phyloP scores from a whole-genome alignment of 2,329 filamentous ascomycete species.

The Westerdykella ornata region DNA sequence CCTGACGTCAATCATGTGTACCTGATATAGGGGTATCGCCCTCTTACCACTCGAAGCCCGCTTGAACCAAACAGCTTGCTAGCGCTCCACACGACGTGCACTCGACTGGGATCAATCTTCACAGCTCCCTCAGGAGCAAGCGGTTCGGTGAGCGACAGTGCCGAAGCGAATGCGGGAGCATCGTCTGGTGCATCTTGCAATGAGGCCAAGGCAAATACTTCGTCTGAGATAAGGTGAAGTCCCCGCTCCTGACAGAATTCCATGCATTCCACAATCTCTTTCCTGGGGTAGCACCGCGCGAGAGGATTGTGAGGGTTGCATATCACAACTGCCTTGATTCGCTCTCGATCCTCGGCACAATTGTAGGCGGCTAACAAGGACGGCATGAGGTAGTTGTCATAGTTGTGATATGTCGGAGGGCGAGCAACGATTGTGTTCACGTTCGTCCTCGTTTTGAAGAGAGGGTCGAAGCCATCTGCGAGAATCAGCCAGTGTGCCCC shows the following conservation, averaged over 20 bases:
- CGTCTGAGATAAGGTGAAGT: constrained; percentile 27
- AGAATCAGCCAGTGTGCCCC: neutral
- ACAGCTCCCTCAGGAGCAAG: constrained; percentile 22
- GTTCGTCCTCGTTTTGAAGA: constrained; percentile 17
- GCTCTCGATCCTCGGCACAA: constrained; percentile 20
- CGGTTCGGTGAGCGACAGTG: constrained; percentile 23
- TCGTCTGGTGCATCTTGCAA: constrained; percentile 7
- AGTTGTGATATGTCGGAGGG: constrained; percentile 25
- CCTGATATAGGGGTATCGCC: neutral
- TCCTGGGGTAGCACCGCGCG: constrained; percentile 21
- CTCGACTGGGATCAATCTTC: constrained; percentile 28
- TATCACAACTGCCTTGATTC: constrained; percentile 27
- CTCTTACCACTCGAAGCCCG: constrained; percentile 23
- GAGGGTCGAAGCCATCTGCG: constrained; percentile 18
- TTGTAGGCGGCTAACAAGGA: constrained; percentile 28
- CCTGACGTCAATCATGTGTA: neutral
- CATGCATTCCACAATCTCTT: constrained; percentile 24
- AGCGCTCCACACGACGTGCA: constrained; percentile 28
- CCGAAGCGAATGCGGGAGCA: constrained; percentile 18
- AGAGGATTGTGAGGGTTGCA: constrained; percentile 27
- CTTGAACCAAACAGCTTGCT: constrained; percentile 28
- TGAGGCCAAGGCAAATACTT: constrained; percentile 17
- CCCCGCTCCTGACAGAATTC: constrained; percentile 29
- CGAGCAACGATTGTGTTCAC: constrained; percentile 22
- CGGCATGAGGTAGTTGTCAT: constrained; percentile 27